Evolutionary conservation across 306 rosid genomes (phyloP), one percentile per base, ranked within the genome.

Genomic region (Corylus heterophylla): DNA sequence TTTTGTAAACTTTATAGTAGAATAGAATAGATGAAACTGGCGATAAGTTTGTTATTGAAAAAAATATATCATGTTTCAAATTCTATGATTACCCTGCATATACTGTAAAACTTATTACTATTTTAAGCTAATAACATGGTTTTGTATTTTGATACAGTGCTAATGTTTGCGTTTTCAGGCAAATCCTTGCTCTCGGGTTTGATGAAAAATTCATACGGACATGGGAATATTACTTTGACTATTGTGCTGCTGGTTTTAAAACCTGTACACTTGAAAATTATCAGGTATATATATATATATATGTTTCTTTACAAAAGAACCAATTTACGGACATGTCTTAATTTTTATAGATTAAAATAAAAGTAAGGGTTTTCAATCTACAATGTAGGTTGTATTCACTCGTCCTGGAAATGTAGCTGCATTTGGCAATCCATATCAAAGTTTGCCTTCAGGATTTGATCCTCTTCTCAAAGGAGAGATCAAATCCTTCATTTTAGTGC

Each of bases 171-270:
- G 52, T 77, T 50, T 77, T 45, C 70, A 93, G 99, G 16, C 82
- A 95, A 76, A 88, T 93, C 35, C 76, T 89, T 29, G 87, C 83
- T 54, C 97, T 91, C 0, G 91, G 94, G 51, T 95, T 95, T 56
- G 67, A 91, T 54, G 92, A 93, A 69, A 88, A 90, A 31, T 93
- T 95, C 86, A 88, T 93, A 17, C 84, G 96, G 74, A 93, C 96
- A 20, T 93, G 98, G 98, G 97, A 95, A 74, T 95, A 93, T 69
- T 95, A 93, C 70, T 92, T 95, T 83, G 97, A 95, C 81, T 91
- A 95, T 49, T 84, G 93, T 42, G 92, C 85, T 25, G 97, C 97
- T 1, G 98, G 98, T 77, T 95, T 95, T 68, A 89, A 89, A 83
- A 85, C 99, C 12, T 79, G 25, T 25, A 93, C 96, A 13, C 94